phyloP scores from a whole-genome alignment of 495 filamentous ascomycete species.

The Aspergillus coremiiformis region DNA sequence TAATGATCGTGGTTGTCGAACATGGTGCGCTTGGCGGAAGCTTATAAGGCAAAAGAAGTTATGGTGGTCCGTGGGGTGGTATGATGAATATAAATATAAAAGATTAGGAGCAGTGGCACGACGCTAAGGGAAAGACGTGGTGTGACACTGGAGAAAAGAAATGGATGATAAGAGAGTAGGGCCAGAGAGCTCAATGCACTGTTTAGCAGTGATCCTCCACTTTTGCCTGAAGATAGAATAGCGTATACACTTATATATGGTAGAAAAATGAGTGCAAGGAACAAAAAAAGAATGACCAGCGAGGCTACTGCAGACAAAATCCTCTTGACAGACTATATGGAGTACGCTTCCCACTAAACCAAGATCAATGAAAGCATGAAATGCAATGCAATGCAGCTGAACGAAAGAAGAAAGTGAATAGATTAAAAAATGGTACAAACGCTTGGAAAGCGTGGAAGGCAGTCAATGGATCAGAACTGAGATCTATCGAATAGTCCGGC shows the following conservation, averaged over 20 bases:
- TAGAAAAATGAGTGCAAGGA: background rate
- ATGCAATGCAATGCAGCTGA: background rate
- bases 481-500: background rate
- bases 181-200: background rate
- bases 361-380: background rate
- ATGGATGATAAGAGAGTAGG: background rate
- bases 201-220: background rate
- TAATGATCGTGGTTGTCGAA: constrained; percentile 12
- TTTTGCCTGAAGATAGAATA: background rate
- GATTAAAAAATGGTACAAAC: background rate
- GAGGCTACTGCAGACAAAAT: background rate
- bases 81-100: background rate
- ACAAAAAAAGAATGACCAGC: background rate
- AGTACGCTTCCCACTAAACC: background rate
- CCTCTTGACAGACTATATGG: background rate
- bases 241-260: background rate
- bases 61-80: background rate
- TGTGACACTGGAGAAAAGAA: background rate
- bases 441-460: background rate
- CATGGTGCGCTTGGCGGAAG: background rate
- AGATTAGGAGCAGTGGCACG: background rate
- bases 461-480: background rate
- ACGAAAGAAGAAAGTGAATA: background rate
- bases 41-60: background rate
- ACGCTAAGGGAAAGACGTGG: background rate